These are phyloP conservation scores for Penicillium hesseltinei DNA, from an alignment of 2,329 filamentous ascomycete genomes.

Conservation along the genomic window DNA sequence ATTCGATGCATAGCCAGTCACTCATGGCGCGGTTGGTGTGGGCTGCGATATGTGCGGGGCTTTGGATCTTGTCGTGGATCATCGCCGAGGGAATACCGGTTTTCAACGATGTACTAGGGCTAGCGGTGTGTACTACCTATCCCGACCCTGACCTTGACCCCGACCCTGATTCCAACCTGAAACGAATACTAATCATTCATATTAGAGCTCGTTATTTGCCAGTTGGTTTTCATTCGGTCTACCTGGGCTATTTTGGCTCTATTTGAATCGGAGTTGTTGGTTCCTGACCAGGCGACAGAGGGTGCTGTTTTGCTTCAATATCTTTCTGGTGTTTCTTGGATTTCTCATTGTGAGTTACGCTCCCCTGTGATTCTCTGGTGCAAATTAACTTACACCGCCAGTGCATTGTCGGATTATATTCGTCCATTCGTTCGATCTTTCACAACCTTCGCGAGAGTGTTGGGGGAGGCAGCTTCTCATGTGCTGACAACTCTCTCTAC, in stretches of 20 bases:
- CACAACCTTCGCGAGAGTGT: slow-evolving; percentile 13
- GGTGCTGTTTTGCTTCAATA: slow-evolving; percentile 16
- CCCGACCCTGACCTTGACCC: neutral
- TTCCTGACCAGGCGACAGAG: slow-evolving; percentile 23
- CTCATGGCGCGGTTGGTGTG: slow-evolving; percentile 53
- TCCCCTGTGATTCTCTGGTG: neutral
- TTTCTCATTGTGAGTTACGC: slow-evolving; percentile 15
- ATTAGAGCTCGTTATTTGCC: slow-evolving; percentile 54
- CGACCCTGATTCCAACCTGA: neutral
- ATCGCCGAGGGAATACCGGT: slow-evolving; percentile 66
- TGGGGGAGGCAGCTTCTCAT: slow-evolving; percentile 20
- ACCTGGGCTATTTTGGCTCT: slow-evolving; percentile 32
- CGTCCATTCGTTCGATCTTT: slow-evolving; percentile 24
- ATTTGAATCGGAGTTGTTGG: slow-evolving; percentile 25
- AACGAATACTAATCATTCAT: slow-evolving; percentile 16
- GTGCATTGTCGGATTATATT: slow-evolving; percentile 29
- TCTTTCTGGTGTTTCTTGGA: slow-evolving; percentile 13
- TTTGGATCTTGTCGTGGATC: slow-evolving; percentile 62
- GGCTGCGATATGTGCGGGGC: slow-evolving; percentile 52
- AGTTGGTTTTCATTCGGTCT: slow-evolving; percentile 59
- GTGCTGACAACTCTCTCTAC: slow-evolving; percentile 19
- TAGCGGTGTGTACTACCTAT: slow-evolving; percentile 44
- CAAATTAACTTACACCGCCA: slow-evolving; percentile 8
- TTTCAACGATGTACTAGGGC: slow-evolving; percentile 62
- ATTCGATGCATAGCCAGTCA: slow-evolving; percentile 50